Conservation (phyloP, 2,329 filamentous ascomycete genomes). For the Venturia nashicola region DNA sequence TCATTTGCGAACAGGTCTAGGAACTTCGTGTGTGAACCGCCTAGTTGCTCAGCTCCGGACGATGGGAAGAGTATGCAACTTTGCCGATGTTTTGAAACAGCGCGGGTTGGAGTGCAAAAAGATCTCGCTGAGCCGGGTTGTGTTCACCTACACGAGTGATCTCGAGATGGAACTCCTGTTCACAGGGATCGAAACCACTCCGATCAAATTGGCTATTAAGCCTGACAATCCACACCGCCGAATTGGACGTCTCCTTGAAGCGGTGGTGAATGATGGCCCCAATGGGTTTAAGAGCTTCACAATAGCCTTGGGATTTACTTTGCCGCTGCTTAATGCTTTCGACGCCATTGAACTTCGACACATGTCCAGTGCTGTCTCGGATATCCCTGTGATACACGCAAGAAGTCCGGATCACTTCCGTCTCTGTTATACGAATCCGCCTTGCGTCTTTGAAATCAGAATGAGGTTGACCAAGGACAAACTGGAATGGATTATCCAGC, state of each 20-base stretch:
- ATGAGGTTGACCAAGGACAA: conserved; percentile 21
- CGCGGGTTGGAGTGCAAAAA: conserved; percentile 46
- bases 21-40: conserved; percentile 45
- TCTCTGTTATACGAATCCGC: conserved; percentile 28
- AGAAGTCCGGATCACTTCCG: conserved; percentile 25
- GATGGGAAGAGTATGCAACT: conserved; percentile 58
- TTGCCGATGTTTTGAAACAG: conserved; percentile 52
- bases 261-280: conserved; percentile 38
- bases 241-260: conserved; percentile 45
- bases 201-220: conserved; percentile 47
- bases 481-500: conserved; percentile 25
- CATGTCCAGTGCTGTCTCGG: background rate
- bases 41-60: conserved; percentile 50
- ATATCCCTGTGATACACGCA: conserved; percentile 19
- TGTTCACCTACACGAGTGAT: conserved; percentile 53
- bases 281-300: conserved; percentile 42
- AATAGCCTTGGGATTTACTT: conserved; percentile 45
- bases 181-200: conserved; percentile 28
- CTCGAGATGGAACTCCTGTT: conserved; percentile 49
- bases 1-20: conserved; percentile 45
- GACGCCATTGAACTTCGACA: conserved; percentile 40
- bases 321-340: conserved; percentile 52
- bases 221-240: conserved; percentile 55
- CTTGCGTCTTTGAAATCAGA: conserved; percentile 26
- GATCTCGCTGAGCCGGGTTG: conserved; percentile 49